Evolutionary conservation across 768 basidiomycete species (phyloP), one percentile per base, ranked within the genome.

Genomic region (Rubroboletus pulcherrimus): DNA sequence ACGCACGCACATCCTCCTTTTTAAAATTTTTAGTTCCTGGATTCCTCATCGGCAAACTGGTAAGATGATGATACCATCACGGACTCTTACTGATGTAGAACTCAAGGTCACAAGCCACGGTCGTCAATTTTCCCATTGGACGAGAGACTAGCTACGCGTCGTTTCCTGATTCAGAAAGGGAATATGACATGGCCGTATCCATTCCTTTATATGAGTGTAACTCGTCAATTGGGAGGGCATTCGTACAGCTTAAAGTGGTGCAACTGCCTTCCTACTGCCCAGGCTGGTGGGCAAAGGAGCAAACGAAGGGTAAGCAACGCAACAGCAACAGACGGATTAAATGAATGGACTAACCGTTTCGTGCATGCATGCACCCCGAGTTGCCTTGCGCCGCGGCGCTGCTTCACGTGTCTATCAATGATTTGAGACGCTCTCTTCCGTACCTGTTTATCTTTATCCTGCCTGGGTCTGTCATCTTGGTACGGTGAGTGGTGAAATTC

Each of bases 71-170:
- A 38, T 44, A 21, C 14, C 17, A 42, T 43, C 29, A 3, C 19
- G 15, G n/a, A 19, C 26, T 21, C 40, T 15, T 8, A 38, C 7
- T 12, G 3, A 35, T 21, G 12, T 41, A 42, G 42, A 21, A 26
- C n/a, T 31, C 40, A 21, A 34, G 19, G 34, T 7, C 37, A 34
- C 53, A 29, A 44, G n/a, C 29, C 7, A 17, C 30, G n/a, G 38
- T 43, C 56, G 63, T 26, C 26, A 56, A 56, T 29, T 54, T 59
- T 62, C n/a, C 52, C 30, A 62, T 65, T 65, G 60, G 60, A 33
- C 31, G 49, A 33, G 29, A 15, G 38, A 29, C 14, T 17, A 17
- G 26, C 12, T 44, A n/a, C 24, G 5, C 5, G 10, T 11, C 26
- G 26, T 6, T 17, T 9, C 26, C 9, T 14, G 26, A 34, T 40